Conservation (phyloP, 352 stramenopile species). For the Phytophthora cajani region DNA sequence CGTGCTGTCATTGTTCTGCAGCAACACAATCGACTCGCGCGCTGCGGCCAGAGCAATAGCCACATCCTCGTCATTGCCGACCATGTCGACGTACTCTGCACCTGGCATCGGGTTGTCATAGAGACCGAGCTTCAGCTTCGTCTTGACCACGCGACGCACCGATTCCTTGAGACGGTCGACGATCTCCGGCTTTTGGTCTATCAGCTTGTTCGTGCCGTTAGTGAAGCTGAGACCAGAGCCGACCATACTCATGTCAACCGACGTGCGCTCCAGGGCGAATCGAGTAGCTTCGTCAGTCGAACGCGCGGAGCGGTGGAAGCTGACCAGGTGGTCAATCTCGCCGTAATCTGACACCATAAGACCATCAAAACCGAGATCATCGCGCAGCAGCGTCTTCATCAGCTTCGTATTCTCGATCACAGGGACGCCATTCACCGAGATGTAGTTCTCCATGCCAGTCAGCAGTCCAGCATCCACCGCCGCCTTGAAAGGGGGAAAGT, state of each 20-base stretch:
- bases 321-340: conserved; percentile 80
- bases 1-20: conserved; percentile 65
- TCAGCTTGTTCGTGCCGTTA: conserved; percentile 28
- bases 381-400: conserved; percentile 66
- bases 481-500: conserved; percentile 65
- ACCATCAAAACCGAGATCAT: conserved; percentile 75
- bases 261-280: conserved; percentile 62
- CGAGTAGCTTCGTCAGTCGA: conserved; percentile 44
- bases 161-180: conserved; percentile 51
- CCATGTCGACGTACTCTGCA: conserved; percentile 32
- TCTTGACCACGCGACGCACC: conserved; percentile 55
- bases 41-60: conserved; percentile 51
- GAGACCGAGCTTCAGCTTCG: conserved; percentile 57
- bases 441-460: conserved; percentile 92
- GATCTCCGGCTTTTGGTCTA: conserved; percentile 22
- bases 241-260: conserved; percentile 91
- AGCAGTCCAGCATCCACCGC: conserved; percentile 67
- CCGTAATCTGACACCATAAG: conserved; percentile 88
- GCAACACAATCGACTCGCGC: conserved; percentile 68
- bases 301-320: conserved; percentile 43
- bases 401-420: conserved; percentile 74
- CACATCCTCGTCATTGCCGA: conserved; percentile 51
- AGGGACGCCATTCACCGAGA: conserved; percentile 86
- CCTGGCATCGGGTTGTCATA: conserved; percentile 32
- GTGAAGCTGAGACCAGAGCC: conserved; percentile 35